Conservation (phyloP, 2,329 filamentous ascomycete species). For the Alternaria infectoria region DNA sequence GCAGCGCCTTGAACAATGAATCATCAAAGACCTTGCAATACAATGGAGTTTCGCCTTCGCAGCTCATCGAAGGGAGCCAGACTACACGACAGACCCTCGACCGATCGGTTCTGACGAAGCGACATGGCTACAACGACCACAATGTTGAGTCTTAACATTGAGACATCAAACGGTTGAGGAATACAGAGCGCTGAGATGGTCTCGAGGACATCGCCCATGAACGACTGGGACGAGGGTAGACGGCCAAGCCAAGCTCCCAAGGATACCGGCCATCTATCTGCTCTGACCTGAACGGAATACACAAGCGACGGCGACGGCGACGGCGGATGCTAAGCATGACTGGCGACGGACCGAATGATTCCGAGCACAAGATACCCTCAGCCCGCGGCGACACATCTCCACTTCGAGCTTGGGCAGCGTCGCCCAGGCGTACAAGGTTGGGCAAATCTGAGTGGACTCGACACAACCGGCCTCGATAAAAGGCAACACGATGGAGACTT, state of each 20-base stretch:
- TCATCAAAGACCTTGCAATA: not conserved
- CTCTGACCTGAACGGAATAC: not conserved
- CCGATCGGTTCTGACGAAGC: not conserved
- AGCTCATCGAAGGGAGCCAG: not conserved
- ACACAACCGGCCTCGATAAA: not conserved
- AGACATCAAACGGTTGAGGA: not conserved
- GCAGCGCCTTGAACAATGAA: not conserved
- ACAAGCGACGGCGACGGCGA: not conserved
- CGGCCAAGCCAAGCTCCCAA: not conserved
- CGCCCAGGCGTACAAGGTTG: not conserved
- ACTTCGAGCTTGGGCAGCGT: not conserved
- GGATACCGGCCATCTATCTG: not conserved
- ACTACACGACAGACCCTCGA: not conserved
- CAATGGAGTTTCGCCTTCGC: not conserved
- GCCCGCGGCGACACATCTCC: not conserved
- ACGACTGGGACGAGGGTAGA: not conserved
- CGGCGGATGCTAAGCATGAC: not conserved
- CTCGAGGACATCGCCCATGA: not conserved
- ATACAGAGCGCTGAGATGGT: not conserved
- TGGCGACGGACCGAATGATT: not conserved
- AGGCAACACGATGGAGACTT: not conserved
- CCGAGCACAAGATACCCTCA: not conserved
- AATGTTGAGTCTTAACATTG: not conserved
- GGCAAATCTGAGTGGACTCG: not conserved
- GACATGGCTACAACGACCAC: not conserved